Evolutionary conservation across 495 filamentous ascomycete species (phyloP).

Genomic region (Penicillium desertorum): DNA sequence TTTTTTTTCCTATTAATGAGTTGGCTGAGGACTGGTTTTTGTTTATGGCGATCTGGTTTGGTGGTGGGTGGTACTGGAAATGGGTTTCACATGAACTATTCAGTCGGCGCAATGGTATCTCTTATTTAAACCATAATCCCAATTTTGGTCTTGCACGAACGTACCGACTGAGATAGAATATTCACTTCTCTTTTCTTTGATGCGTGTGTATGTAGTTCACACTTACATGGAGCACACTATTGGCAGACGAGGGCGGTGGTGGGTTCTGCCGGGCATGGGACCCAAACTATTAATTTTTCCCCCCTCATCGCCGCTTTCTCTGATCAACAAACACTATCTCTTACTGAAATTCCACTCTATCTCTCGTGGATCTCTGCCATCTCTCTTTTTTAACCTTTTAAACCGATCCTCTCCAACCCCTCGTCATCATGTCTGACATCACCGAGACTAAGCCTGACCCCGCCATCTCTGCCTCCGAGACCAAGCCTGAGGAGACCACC

Average conservation of each 20-base stretch:
- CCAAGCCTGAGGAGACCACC: conserved; percentile 39
- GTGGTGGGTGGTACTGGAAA: conserved; percentile 13
- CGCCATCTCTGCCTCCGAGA: conserved; percentile 45
- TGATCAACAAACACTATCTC: conserved; percentile 30
- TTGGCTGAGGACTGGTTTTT: conserved; percentile 17
- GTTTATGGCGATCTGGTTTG: conserved; percentile 29
- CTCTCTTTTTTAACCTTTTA: conserved; percentile 5
- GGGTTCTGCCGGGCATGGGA: conserved; percentile 15
- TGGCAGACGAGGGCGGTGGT: conserved; percentile 8
- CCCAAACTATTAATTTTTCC: conserved; percentile 34
- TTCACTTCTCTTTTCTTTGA: not conserved
- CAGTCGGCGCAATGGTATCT: conserved; percentile 22
- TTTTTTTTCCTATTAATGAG: conserved; percentile 9
- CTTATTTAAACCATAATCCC: conserved; percentile 5
- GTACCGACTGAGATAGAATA: not conserved
- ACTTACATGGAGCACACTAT: conserved; percentile 10
- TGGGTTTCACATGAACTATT: conserved; percentile 14
- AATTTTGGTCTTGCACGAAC: not conserved
- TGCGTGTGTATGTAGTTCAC: not conserved
- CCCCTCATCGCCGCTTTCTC: conserved; percentile 29
- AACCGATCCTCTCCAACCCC: conserved; percentile 5
- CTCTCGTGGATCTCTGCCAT: conserved; percentile 5
- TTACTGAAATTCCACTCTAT: conserved; percentile 18
- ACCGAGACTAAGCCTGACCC: conserved; percentile 51
- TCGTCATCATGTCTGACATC: conserved; percentile 48